Evolutionary conservation across 139 green algal species (phyloP).

Genomic region (Chlamydomonas schloesseri): DNA sequence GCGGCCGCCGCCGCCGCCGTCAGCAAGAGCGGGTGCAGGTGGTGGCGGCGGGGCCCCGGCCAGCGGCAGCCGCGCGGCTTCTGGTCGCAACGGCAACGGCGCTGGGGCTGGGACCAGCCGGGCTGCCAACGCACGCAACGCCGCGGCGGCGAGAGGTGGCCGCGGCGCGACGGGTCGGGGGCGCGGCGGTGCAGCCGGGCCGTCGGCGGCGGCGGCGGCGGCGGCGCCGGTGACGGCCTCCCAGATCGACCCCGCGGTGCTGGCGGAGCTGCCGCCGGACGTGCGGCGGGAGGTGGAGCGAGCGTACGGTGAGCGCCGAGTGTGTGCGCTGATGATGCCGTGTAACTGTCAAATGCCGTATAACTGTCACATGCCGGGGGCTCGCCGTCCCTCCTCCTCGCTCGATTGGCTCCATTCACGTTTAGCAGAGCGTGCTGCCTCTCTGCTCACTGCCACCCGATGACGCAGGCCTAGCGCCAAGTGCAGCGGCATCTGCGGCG

Average conservation of each 20-base stretch:
- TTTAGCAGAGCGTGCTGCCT: background rate
- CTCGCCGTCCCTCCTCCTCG: background rate
- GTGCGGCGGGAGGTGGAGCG: constrained; percentile 77
- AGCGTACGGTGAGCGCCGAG: constrained; percentile 61
- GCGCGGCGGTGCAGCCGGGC: background rate
- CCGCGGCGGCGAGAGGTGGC: background rate
- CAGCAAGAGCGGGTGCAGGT: no score
- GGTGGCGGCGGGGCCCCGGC: no score
- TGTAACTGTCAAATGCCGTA: background rate
- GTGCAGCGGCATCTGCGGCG: background rate
- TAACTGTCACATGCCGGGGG: background rate
- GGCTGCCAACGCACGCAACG: no score
- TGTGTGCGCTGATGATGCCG: background rate
- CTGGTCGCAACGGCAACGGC: constrained; percentile 3
- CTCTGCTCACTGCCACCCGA: no score
- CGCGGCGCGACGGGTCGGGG: no score
- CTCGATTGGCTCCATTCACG: no score
- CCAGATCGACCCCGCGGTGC: constrained; percentile 78
- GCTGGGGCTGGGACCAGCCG: background rate
- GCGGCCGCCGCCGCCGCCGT: no score
- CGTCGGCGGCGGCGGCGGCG: background rate
- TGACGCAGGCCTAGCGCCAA: background rate
- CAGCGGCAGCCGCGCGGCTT: background rate
- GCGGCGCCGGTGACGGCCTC: constrained; percentile 59
- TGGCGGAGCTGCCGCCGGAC: constrained; percentile 75